Conservation (phyloP, 2,329 filamentous ascomycete species). For the Claviceps fusiformis region DNA sequence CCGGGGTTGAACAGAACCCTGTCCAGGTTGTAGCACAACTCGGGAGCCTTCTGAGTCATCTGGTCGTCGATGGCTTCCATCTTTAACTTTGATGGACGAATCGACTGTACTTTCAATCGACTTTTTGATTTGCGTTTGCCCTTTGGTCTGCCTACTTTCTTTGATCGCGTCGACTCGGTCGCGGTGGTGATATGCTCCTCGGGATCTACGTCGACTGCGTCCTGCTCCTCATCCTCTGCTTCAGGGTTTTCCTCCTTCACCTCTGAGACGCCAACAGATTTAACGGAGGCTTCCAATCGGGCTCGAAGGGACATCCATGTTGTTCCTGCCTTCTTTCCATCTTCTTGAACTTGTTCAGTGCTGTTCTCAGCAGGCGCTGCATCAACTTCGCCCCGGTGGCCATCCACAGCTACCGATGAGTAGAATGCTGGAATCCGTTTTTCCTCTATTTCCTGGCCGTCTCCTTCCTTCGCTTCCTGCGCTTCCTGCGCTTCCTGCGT, state of each 20-base stretch:
- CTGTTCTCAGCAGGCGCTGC: not conserved
- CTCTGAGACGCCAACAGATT: not conserved
- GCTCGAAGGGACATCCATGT: conserved; percentile 18
- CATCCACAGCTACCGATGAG: not conserved
- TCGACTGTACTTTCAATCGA: conserved; percentile 16
- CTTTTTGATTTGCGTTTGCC: not conserved
- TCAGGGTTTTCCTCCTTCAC: not conserved
- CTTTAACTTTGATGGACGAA: conserved; percentile 14
- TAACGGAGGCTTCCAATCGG: conserved; percentile 10
- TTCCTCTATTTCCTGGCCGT: not conserved
- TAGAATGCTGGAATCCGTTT: not conserved
- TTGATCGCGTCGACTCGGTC: not conserved
- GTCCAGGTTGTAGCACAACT: conserved; percentile 62
- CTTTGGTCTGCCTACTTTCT: conserved; percentile 1
- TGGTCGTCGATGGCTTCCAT: conserved; percentile 19
- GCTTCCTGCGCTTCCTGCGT: not conserved
- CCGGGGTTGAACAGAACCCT: conserved; percentile 92
- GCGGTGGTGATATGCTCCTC: not conserved
- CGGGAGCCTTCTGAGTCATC: conserved; percentile 23
- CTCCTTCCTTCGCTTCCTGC: not conserved
- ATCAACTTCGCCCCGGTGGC: not conserved
- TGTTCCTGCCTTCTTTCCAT: conserved; percentile 7
- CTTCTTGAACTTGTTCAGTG: not conserved
- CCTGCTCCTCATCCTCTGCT: conserved; percentile 2
- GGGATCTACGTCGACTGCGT: not conserved